phyloP scores from a whole-genome alignment of 192 early-diverging fungal species.

The Umbelopsis sp. region DNA sequence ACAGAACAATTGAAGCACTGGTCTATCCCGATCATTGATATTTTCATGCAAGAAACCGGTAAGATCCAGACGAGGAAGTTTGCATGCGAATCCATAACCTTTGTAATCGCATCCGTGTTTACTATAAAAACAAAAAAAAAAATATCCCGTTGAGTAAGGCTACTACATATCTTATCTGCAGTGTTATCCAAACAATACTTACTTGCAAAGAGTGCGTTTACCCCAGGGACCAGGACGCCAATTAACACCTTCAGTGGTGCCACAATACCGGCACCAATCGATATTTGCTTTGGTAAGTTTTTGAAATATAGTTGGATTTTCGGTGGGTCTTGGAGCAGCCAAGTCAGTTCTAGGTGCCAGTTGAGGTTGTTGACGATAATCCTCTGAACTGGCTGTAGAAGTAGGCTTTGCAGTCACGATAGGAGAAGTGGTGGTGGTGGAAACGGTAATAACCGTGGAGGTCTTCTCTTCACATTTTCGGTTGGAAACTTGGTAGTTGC shows the following conservation, averaged over 20 bases:
- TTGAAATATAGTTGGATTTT: slow-evolving; percentile 63
- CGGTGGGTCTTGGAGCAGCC: slow-evolving; percentile 21
- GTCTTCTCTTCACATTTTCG: not conserved
- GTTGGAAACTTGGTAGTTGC: not conserved
- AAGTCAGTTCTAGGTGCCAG: not conserved
- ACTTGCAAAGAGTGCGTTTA: slow-evolving; percentile 92
- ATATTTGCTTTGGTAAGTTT: slow-evolving; percentile 58
- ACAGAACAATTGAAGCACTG: slow-evolving; percentile 87
- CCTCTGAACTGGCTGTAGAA: not conserved
- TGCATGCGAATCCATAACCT: slow-evolving; percentile 91
- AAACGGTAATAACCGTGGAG: no score
- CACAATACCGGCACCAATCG: slow-evolving; percentile 94
- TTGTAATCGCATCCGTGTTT: slow-evolving; percentile 97
- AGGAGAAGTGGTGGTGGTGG: no score
- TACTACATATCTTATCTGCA: no score
- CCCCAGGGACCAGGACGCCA: slow-evolving; percentile 95
- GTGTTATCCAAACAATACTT: slow-evolving; percentile 31
- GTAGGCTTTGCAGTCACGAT: not conserved
- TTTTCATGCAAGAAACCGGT: slow-evolving; percentile 72
- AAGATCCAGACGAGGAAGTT: slow-evolving; percentile 83
- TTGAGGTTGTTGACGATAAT: not conserved
- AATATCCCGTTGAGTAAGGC: no score
- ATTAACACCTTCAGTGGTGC: slow-evolving; percentile 86
- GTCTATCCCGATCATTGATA: slow-evolving; percentile 76
- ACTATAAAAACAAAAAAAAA: slow-evolving; percentile 33